Evolutionary conservation across 2,329 filamentous ascomycete species (phyloP).

Genomic region (Colletotrichum sp.): DNA sequence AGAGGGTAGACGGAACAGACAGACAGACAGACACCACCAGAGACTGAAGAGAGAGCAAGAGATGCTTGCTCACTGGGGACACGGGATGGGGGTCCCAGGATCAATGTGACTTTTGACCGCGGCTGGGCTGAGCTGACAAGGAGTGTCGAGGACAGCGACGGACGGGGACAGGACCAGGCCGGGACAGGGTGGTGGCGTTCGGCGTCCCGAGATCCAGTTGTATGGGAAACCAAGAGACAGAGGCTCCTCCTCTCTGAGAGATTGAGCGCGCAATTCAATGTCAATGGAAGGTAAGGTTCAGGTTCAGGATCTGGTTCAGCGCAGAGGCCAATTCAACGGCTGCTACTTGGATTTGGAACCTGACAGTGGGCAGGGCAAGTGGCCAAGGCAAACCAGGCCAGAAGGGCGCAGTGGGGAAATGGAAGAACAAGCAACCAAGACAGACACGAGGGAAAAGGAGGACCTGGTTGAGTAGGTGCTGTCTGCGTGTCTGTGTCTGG

Average conservation of each 20-base stretch:
- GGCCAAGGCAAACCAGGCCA: neutral
- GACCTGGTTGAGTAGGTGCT: neutral
- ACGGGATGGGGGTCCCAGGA: neutral
- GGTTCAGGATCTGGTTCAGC: neutral
- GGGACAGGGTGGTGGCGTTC: conserved; percentile 14
- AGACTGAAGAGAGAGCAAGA: neutral
- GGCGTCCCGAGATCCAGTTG: conserved; percentile 2
- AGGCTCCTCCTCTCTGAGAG: neutral
- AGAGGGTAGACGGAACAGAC: neutral
- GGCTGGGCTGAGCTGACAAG: conserved; percentile 10
- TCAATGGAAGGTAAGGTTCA: neutral
- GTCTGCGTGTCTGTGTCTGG: neutral
- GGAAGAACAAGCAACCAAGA: neutral
- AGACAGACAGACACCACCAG: neutral
- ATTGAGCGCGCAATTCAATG: neutral
- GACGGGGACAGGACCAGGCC: neutral
- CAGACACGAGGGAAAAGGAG: conserved; percentile 1
- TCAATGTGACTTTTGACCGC: neutral
- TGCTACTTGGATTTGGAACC: neutral
- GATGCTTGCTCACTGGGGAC: neutral
- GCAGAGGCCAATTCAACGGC: neutral
- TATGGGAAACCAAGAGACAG: neutral
- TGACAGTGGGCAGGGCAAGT: neutral
- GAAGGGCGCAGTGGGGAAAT: neutral
- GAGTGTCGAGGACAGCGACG: neutral